These are phyloP conservation scores for Echinochloa phyllopogon DNA, from an alignment of 176 grass and related monocot genomes.

Conservation along the genomic window DNA sequence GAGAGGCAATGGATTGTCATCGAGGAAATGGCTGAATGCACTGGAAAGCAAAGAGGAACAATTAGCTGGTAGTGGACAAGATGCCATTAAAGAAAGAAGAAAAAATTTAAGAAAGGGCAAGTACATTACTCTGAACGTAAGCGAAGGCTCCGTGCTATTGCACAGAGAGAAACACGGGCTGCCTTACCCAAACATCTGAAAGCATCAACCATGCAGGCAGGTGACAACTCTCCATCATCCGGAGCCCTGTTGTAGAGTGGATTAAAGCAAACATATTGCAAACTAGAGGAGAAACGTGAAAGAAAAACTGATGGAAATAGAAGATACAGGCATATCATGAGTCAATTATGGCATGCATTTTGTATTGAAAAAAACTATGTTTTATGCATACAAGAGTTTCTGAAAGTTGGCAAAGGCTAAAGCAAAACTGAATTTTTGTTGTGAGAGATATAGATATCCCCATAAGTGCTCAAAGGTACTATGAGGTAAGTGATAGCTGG, in stretches of 20 bases:
- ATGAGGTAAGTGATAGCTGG: background rate
- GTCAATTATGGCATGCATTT: background rate
- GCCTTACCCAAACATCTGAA: slow-evolving; percentile 75
- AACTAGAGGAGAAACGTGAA: background rate
- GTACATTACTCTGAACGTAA: slow-evolving; percentile 65
- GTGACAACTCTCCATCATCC: slow-evolving; percentile 71
- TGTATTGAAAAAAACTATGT: background rate
- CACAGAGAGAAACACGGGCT: slow-evolving; percentile 66
- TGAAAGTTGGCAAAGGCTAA: background rate
- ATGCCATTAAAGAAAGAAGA: background rate
- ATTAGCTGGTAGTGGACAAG: background rate
- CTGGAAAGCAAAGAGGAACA: slow-evolving; percentile 41
- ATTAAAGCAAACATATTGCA: background rate
- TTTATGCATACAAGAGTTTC: background rate
- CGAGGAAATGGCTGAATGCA: slow-evolving; percentile 76
- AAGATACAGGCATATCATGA: background rate
- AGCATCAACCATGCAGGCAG: slow-evolving; percentile 79
- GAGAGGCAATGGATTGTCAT: slow-evolving; percentile 69
- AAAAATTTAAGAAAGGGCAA: background rate
- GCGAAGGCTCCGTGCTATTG: slow-evolving; percentile 73
- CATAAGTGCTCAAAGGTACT: background rate
- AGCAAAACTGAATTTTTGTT: background rate
- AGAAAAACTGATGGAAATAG: background rate
- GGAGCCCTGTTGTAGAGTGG: slow-evolving; percentile 43
- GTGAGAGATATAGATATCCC: background rate